Evolutionary conservation across 139 green algal genomes (phyloP).

Genomic region (Tetraselmis striata): DNA sequence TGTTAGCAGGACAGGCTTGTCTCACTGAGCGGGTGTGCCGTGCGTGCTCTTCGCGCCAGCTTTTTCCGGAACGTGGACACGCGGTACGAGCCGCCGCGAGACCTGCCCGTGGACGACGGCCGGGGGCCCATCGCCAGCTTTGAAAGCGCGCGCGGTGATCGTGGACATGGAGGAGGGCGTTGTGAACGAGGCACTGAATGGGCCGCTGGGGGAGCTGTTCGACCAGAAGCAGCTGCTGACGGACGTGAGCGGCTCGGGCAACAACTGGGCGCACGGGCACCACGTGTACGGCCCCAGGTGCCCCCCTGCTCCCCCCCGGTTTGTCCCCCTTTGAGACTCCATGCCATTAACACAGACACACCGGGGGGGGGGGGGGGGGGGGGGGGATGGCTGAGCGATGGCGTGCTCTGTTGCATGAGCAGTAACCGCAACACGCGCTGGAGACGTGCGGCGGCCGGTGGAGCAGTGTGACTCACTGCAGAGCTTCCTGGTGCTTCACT

Average conservation of each 20-base stretch:
- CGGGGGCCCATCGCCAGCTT: constrained; percentile 34
- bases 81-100: constrained; percentile 38
- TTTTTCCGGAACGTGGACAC: constrained; percentile 78
- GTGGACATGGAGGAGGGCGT: constrained; percentile 85
- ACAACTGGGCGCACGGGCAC: constrained; percentile 84
- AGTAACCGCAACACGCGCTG: constrained; percentile 35
- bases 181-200: constrained; percentile 69
- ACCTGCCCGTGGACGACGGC: constrained; percentile 52
- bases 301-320: no score
- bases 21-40: no score
- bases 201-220: constrained; percentile 60
- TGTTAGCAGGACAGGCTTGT: no score
- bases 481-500: constrained; percentile 66
- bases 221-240: constrained; percentile 61
- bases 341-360: no score
- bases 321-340: no score
- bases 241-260: constrained; percentile 69
- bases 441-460: constrained; percentile 43
- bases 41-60: no score
- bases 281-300: constrained; percentile 68
- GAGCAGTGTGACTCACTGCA: constrained; percentile 66
- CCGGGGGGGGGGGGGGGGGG: background rate
- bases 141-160: constrained; percentile 63
- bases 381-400: no score
- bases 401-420: no score